Evolutionary conservation across 257 asterid species (phyloP).

Genomic region (Solanum okadae): DNA sequence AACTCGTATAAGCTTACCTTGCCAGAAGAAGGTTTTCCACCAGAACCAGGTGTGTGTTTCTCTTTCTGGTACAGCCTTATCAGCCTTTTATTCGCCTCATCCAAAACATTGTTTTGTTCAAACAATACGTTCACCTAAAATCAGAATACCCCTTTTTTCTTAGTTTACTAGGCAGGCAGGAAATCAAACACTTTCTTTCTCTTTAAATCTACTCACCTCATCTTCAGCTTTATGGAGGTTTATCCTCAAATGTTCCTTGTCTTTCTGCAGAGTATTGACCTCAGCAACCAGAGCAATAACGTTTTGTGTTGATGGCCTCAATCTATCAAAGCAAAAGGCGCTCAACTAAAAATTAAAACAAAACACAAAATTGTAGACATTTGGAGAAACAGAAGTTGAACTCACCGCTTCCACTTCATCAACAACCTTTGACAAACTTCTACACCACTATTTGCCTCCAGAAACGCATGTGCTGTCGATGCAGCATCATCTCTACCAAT

Average conservation of each 20-base stretch:
- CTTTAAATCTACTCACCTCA: conserved; percentile 41
- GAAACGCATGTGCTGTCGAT: conserved; percentile 46
- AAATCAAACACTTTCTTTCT: neutral
- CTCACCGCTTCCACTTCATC: conserved; percentile 55
- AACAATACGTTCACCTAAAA: conserved; percentile 1
- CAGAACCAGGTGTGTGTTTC: conserved; percentile 2
- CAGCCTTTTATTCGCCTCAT: conserved; percentile 2
- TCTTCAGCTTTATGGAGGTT: conserved; percentile 84
- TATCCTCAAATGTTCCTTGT: conserved; percentile 54
- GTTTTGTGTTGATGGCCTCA: conserved; percentile 56
- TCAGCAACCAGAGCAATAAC: conserved; percentile 58
- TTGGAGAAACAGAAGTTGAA: neutral
- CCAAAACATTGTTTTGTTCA: conserved; percentile 3
- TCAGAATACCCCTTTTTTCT: neutral
- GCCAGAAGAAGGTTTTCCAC: neutral
- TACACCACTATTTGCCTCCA: conserved; percentile 50
- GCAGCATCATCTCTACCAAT: conserved; percentile 40
- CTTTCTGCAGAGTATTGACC: conserved; percentile 43
- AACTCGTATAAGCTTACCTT: neutral
- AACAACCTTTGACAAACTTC: conserved; percentile 53
- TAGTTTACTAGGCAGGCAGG: neutral
- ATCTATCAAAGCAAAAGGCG: conserved; percentile 27
- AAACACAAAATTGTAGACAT: neutral
- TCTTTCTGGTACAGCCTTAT: conserved; percentile 6
- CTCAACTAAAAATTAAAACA: conserved; percentile 1